Base-by-base conservation (phyloP, 1,139 yeast species). In the Schizosaccharomyces versatilis region DNA sequence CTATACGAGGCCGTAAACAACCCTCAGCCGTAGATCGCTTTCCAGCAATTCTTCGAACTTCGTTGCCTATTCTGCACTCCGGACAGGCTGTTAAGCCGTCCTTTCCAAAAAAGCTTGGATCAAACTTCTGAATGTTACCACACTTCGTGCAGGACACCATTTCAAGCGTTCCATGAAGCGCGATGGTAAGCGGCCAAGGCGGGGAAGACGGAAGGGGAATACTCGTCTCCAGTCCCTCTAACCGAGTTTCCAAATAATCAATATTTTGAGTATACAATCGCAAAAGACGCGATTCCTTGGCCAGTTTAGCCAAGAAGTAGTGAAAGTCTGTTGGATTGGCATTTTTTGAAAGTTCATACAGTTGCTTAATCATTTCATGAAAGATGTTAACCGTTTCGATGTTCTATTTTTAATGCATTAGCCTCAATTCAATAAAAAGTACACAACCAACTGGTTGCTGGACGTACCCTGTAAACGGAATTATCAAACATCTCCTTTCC, bases 401-500 rank as follows among this genome's bases (percentile, higher is more conserved):
- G 32, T 44, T 24, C 32, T 24, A 3, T 5, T 5, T 5, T 3
- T 3, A 24, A 24, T 2, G 5, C 5, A 5, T 24, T 24, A 24
- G 32, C 32, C 32, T 24, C 5, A 24, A 24, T 24, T 5, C 32
- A 24, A 24, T 24, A 24, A 24, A 3, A 5, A 24, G n/a, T 24
- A 24, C 32, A 24, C 32, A 5, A 24, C 32, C 32, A 24, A 24
- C 32, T 24, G 32, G 32, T 24, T 5, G 2, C 5, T 24, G 32
- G 5, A 24, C 32, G 2, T 24, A 24, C 49, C 57, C 90, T 68
- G 66, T 88, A 86, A 52, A 88, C 71, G 1, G 88, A 79, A 15
- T 83, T 76, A 67, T 90, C 98, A 67, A 88, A 88, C 63, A 88
- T 73, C 60, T 90, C 98, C 63, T 84, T 85, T 5, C 98, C 97